Base-by-base conservation (phyloP, 78 protist species). In the Dictyostelium brefeldianum region DNA sequence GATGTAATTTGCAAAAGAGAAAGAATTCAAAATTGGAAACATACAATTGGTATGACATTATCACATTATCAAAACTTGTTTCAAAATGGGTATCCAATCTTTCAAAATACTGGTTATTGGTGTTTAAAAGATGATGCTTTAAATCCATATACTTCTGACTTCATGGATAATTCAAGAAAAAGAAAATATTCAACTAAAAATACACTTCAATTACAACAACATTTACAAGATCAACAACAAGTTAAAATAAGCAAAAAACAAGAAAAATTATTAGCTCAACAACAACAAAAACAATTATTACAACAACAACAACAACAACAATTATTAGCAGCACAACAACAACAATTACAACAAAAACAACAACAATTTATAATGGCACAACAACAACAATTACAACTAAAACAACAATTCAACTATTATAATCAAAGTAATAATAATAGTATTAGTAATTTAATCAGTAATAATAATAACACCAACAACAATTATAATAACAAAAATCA, bases 31-130 rank as follows among this genome's bases (percentile, higher is more conserved):
- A 62, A 87, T 64, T 87, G 92, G 92, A 87, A 87, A 50, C 92
- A 87, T 50, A 87, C 92, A 15, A 87, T 87, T 64, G 92, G 92
- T 77, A 87, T 87, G 92, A 87, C 92, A 10, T n/a, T 87, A 50
- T 48, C 70, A 5, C 92, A 87, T 59, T 87, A 87, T 50, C 82
- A 77, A 29, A 50, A 18, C 12, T 53, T 87, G 17, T 87, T 87
- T 43, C 64, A 77, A 64, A 87, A 77, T 87, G 92, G 92, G 15
- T 87, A 87, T 50, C 73, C 65, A 22, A 77, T 87, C 4, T 87
- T 87, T 62, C 92, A 87, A 53, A 87, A 87, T 64, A 87, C 92
- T 51, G 92, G 92, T 29, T 87, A 87, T 48, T 87, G 92, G 92
- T 87, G 92, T 64, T 51, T 87, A 27, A 87, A 87, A n/a, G 92